Percentiles rank a stretch among this genome's conserved stretches.
phyloP scores from a whole-genome alignment of 768 basidiomycete species.

The Mycena vitilis region DNA sequence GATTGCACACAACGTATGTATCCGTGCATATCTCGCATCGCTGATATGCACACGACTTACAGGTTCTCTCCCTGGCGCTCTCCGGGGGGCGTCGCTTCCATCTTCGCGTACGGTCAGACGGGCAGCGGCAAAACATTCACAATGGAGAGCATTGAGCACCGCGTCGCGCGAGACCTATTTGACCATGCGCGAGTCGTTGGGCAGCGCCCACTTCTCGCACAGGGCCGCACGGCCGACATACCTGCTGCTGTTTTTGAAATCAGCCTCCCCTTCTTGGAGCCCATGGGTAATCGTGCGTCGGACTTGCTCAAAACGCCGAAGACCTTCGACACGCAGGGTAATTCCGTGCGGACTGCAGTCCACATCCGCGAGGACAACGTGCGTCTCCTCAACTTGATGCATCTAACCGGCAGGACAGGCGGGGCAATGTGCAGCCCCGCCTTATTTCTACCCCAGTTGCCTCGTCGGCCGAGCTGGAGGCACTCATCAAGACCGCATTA shows the following conservation, averaged over 20 bases:
- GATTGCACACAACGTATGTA: slow-evolving; percentile 41
- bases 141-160: slow-evolving; percentile 48
- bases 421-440: slow-evolving; percentile 43
- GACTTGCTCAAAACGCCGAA: slow-evolving; percentile 43
- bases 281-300: slow-evolving; percentile 44
- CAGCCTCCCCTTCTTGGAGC: slow-evolving; percentile 48
- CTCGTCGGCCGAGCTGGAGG: slow-evolving; percentile 44
- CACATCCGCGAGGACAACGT: slow-evolving; percentile 47
- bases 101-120: slow-evolving; percentile 49
- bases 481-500: slow-evolving; percentile 43
- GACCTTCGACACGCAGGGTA: slow-evolving; percentile 39
- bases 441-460: slow-evolving; percentile 41
- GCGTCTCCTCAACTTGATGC: not conserved
- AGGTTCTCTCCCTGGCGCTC: slow-evolving; percentile 44
- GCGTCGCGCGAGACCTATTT: slow-evolving; percentile 49
- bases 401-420: slow-evolving; percentile 17
- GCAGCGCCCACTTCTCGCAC: slow-evolving; percentile 33
- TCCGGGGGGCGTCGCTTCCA: slow-evolving; percentile 44
- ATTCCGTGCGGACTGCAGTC: slow-evolving; percentile 42
- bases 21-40: not conserved
- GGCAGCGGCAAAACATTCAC: slow-evolving; percentile 47
- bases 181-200: slow-evolving; percentile 36
- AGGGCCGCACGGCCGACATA: slow-evolving; percentile 9
- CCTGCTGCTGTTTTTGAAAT: slow-evolving; percentile 42
- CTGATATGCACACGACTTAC: not conserved